A percentile compares a stretch with the other conserved stretches of the same genome.
phyloP scores from a whole-genome alignment of 23 red algal species.

The Cyanidium caldarium region DNA sequence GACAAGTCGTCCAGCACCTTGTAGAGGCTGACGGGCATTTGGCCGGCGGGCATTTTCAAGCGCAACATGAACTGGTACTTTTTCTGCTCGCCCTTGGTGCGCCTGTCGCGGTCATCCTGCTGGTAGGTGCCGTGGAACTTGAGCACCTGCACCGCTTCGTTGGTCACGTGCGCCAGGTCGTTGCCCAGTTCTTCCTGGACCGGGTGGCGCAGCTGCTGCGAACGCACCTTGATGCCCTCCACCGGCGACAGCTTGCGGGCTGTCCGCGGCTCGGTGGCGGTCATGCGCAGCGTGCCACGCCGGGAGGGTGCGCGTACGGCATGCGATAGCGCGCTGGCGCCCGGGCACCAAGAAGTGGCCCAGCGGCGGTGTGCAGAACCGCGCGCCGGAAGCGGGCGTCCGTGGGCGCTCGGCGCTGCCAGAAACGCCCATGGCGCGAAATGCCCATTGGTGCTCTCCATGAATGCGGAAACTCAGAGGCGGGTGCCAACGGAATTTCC shows the following conservation, averaged over 20 bases:
- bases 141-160: slow-evolving; percentile 72
- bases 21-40: slow-evolving; percentile 71
- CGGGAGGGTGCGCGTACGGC: no score
- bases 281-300: no score
- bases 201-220: slow-evolving; percentile 67
- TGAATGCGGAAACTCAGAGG: no score
- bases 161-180: slow-evolving; percentile 50
- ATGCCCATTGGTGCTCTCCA: no score
- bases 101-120: slow-evolving; percentile 80
- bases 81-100: slow-evolving; percentile 58
- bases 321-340: no score
- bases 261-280: no score
- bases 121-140: slow-evolving; percentile 99
- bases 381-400: no score
- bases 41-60: slow-evolving; percentile 91
- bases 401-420: no score
- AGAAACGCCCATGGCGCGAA: no score
- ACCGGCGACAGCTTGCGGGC: slow-evolving; percentile 65
- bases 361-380: no score
- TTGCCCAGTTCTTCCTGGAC: slow-evolving; percentile 48
- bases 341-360: no score
- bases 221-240: slow-evolving; percentile 54
- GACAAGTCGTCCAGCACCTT: slow-evolving; percentile 75
- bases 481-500: no score
- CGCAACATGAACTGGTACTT: slow-evolving; percentile 99